phyloP scores from a whole-genome alignment of 2,329 filamentous ascomycete species.

The Aureobasidium sp. region DNA sequence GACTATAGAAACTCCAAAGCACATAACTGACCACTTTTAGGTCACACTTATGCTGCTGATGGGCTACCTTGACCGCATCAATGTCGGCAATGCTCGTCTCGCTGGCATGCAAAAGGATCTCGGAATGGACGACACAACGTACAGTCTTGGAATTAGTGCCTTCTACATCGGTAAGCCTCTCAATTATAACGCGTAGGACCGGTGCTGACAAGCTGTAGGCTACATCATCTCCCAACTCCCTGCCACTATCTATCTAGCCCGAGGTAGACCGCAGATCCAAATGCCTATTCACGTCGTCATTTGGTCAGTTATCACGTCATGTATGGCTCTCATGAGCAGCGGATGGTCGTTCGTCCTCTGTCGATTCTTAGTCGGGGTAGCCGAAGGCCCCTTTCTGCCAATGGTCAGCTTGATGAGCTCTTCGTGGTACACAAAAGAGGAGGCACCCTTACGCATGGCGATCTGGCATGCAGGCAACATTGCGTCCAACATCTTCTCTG shows the following conservation, averaged over 20 bases:
- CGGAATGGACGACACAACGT: conserved; percentile 6
- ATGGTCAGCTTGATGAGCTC: conserved; percentile 30
- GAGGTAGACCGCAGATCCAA: background rate
- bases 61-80: conserved; percentile 29
- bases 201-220: background rate
- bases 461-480: background rate
- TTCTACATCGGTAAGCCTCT: background rate
- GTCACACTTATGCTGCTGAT: background rate
- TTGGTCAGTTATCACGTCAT: background rate
- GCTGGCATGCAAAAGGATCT: conserved; percentile 32
- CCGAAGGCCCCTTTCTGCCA: conserved; percentile 36
- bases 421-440: conserved; percentile 39
- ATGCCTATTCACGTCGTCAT: background rate
- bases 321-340: background rate
- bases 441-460: background rate
- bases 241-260: background rate
- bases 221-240: background rate
- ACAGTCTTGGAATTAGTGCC: background rate
- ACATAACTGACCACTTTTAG: background rate
- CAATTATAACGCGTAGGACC: background rate
- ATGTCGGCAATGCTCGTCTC: conserved; percentile 32
- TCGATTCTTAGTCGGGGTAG: conserved; percentile 31
- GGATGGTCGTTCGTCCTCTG: conserved; percentile 19
- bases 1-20: background rate
- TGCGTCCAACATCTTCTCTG: background rate